Evolutionary conservation across 164 flowering plant genomes (phyloP), one percentile per base, ranked within the genome.

Genomic region (Vitis amurensis): DNA sequence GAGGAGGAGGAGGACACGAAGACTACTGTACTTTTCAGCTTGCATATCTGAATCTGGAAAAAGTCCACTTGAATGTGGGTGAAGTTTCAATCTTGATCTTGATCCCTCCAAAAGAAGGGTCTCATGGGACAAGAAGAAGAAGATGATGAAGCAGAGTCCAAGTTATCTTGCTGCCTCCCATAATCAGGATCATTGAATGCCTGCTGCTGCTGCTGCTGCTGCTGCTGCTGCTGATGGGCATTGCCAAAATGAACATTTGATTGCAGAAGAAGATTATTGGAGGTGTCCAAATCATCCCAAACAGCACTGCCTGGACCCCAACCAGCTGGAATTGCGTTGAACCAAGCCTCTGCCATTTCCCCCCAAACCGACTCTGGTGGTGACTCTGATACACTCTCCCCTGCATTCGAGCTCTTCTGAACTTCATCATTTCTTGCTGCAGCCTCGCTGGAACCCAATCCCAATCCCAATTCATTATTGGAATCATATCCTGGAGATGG

Each of bases 221-320:
- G n/a, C n/a, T n/a, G n/a, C 53, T 82, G 76, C 29, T 75, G 73
- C 53, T 82, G 82, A 52, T 63, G 71, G 30, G 59, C 58, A 66
- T 59, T 75, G 2, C 50, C 65, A 19, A 79, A 81, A 47, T 80
- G 66, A 23, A 76, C 69, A 50, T 78, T 75, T 19, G 84, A 70
- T 57, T 77, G 89, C 31, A 78, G 59, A 5, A 83, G 63, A 13
- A 87, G 80, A 74, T 82, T 81, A 51, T 82, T 87, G 4, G 66
- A 63, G 0, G 84, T 44, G 62, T 89, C 92, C 29, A 89, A 50
- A 77, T 90, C 87, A 77, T 92, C 97, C 98, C 98, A 93, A 59
- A 85, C 91, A 12, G 94, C 84, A 71, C 92, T 89, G 1, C 86
- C 93, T 1, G 94, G 94, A 14, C 94, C 94, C 94, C 94, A 93